Evolutionary conservation across 2,329 filamentous ascomycete genomes (phyloP), one percentile per base, ranked within the genome.

Genomic region (Xylariaceae sp.): DNA sequence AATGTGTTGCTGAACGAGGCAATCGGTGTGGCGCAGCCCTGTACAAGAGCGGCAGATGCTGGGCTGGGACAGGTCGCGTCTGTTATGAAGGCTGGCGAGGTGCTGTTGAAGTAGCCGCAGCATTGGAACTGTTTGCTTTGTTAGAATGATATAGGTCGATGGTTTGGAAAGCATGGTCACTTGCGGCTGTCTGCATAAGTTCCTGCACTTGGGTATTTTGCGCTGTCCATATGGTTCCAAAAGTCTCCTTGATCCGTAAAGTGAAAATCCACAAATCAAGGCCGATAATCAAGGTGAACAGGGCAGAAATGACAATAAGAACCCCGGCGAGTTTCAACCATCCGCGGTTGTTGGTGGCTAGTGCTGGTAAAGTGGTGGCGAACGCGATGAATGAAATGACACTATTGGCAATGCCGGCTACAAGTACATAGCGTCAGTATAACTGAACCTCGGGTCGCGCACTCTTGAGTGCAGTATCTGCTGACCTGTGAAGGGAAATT

Each of bases 31-130:
- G 87, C 79, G 67, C 89, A 94, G 9, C 88, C 88, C 51, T 79
- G 77, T 66, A 86, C 80, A 34, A 88, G 77, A 13, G 86, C 84
- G 2, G 89, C 88, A 36, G 85, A 80, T 2, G 87, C 82, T 6
- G 87, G 82, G 64, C 84, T 89, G 10, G 83, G 78, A 69, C 89
- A 94, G 1, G 79, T 82, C 6, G 69, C 59, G 62, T 92, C 86
- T 50, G 81, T 83, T 57, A 90, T 76, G 67, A 92, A 93, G 47
- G 85, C 83, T 11, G 87, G 87, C 12, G 82, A 78, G 5, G 84
- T 87, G 68, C 80, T 83, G 72, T 91, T 90, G 61, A 81, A 73
- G 73, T 89, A 94, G 56, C 89, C 89, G 63, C 89, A 94, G 81
- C 89, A 94, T 62, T 82, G 68, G 68, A 93, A 92, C 84, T 90